A percentile compares a stretch with the other conserved stretches of the same genome.
These are phyloP conservation scores for Medicago ruthenica DNA, from an alignment of 306 rosid genomes.

Conservation along the genomic window DNA sequence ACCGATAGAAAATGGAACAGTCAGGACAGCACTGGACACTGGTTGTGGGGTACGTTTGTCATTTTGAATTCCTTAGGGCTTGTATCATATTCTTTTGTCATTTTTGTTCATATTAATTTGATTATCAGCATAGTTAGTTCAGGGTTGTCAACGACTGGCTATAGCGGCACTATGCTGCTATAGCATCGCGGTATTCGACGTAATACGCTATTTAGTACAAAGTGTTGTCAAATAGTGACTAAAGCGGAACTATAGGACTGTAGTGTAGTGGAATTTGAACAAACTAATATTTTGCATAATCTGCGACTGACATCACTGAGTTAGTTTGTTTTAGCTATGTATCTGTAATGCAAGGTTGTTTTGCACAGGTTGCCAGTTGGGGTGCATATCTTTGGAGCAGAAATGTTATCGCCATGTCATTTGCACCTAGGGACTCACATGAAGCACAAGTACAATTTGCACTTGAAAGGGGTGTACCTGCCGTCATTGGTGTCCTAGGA, in stretches of 20 bases:
- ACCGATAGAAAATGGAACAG: constrained; percentile 89
- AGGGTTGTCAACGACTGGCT: not conserved
- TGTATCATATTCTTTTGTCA: constrained; percentile 9
- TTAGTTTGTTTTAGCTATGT: constrained; percentile 32
- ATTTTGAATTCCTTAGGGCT: constrained; percentile 17
- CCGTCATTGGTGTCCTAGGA: constrained; percentile 92
- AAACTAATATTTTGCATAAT: not conserved
- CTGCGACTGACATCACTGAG: not conserved
- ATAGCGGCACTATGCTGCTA: not conserved
- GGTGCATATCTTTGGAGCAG: constrained; percentile 96
- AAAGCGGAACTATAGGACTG: not conserved
- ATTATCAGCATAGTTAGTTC: constrained; percentile 9
- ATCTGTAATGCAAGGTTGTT: constrained; percentile 32
- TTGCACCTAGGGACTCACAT: constrained; percentile 95
- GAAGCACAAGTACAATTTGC: constrained; percentile 99
- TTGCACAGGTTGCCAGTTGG: constrained; percentile 91
- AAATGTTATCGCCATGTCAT: constrained; percentile 91
- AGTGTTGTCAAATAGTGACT: not conserved
- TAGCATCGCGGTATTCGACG: not conserved
- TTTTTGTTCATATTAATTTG: constrained; percentile 22
- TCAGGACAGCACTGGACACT: constrained; percentile 94
- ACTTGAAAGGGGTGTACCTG: constrained; percentile 96
- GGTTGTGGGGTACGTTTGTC: constrained; percentile 93
- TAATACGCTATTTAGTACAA: not conserved
- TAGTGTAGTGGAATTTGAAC: not conserved